Evolutionary conservation across 139 green algal species (phyloP).

Genomic region (Prasinococcaceae sp.): DNA sequence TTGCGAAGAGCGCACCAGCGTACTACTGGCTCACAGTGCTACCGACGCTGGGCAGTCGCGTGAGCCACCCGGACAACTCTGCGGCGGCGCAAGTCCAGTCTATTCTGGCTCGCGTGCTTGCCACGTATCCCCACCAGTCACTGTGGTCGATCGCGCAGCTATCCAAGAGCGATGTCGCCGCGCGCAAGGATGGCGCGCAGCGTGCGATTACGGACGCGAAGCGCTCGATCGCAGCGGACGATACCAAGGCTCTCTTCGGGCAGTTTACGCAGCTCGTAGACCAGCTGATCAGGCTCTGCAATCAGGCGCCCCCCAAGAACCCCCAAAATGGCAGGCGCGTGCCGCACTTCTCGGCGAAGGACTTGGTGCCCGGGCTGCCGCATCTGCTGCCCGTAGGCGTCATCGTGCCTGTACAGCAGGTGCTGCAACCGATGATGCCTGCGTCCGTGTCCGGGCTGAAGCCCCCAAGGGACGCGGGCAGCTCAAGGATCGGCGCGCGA

Average conservation of each 20-base stretch:
- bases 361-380: neutral
- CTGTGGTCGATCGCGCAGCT: constrained; percentile 68
- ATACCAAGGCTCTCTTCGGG: constrained; percentile 12
- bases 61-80: constrained; percentile 63
- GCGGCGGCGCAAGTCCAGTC: constrained; percentile 34
- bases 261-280: constrained; percentile 45
- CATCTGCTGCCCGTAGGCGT: constrained; percentile 50
- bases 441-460: constrained; percentile 8
- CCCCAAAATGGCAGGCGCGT: neutral
- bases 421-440: constrained; percentile 33
- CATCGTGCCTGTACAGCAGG: constrained; percentile 51
- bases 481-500: too few species aligned
- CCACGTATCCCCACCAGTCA: constrained; percentile 45
- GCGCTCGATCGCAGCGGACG: neutral
- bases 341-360: neutral
- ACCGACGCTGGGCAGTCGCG: constrained; percentile 78
- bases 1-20: too few species aligned
- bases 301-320: constrained; percentile 4
- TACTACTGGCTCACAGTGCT: constrained; percentile 70
- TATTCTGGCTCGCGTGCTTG: constrained; percentile 32
- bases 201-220: constrained; percentile 12
- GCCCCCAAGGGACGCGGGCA: neutral
- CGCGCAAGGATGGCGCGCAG: constrained; percentile 30
- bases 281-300: constrained; percentile 53
- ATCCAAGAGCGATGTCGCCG: constrained; percentile 40